Conservation (phyloP, 805 yeast species). For the Myxozyma sirexii region DNA sequence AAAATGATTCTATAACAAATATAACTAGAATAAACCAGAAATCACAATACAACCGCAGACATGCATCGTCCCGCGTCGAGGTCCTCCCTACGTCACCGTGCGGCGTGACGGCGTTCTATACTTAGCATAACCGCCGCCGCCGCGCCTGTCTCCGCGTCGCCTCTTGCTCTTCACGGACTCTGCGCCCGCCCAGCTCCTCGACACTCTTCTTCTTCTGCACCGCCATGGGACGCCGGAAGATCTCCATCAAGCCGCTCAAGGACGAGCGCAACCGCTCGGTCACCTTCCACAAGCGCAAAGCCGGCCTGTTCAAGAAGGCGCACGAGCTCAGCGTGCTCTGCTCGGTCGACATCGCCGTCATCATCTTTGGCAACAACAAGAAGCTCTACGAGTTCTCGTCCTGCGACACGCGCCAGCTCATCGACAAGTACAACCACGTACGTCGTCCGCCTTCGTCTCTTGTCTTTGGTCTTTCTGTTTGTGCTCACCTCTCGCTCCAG, state of each 20-base stretch:
- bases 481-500: neutral
- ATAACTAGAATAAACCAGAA: too few relatives aligned
- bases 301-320: slow-evolving; percentile 83
- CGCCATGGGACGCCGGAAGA: slow-evolving; percentile 93
- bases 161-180: neutral
- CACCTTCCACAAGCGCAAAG: slow-evolving; percentile 91
- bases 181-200: neutral
- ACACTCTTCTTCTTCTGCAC: neutral
- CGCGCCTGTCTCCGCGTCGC: neutral
- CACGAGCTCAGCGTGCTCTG: slow-evolving; percentile 86
- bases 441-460: neutral
- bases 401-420: slow-evolving; percentile 58
- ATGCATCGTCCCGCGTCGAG: too few relatives aligned
- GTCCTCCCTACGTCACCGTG: neutral
- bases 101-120: neutral
- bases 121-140: slow-evolving; percentile 18
- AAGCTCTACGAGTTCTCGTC: slow-evolving; percentile 84
- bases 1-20: neutral
- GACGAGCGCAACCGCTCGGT: slow-evolving; percentile 77
- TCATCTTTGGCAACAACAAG: slow-evolving; percentile 76
- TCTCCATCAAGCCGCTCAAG: slow-evolving; percentile 84
- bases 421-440: slow-evolving; percentile 46
- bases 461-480: neutral
- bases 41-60: too few relatives aligned
- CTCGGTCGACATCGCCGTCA: slow-evolving; percentile 89